phyloP scores from a whole-genome alignment of 148 eudicot genomes.

The Cornus kousa region DNA sequence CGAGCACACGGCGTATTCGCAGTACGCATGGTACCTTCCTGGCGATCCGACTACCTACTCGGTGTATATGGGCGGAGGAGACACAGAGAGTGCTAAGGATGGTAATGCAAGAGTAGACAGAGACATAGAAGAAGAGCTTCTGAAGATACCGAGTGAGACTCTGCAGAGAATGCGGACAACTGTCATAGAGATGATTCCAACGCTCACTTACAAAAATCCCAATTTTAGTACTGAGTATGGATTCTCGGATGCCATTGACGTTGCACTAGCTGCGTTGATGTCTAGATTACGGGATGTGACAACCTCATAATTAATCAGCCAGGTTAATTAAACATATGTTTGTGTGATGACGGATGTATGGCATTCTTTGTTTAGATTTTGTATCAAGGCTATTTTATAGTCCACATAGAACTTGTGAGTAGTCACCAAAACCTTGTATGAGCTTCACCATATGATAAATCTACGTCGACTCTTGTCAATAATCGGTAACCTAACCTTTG shows the following conservation, averaged over 20 bases:
- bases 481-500: too few relatives aligned
- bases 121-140: slow-evolving; percentile 14
- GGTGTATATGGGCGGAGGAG: slow-evolving; percentile 8
- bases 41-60: slow-evolving; percentile 8
- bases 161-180: slow-evolving; percentile 10
- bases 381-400: too few relatives aligned
- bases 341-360: too few relatives aligned
- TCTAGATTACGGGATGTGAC: too few relatives aligned
- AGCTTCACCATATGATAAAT: too few relatives aligned
- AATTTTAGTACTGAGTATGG: background rate
- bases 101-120: background rate
- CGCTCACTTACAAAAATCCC: slow-evolving; percentile 14
- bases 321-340: too few relatives aligned
- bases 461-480: too few relatives aligned
- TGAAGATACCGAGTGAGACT: background rate
- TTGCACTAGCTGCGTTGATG: slow-evolving; percentile 7
- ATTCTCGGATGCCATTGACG: slow-evolving; percentile 16
- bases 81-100: background rate
- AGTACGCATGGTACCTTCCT: slow-evolving; percentile 17
- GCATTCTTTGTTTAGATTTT: too few relatives aligned
- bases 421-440: too few relatives aligned
- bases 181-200: slow-evolving; percentile 8
- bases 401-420: too few relatives aligned
- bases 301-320: too few relatives aligned
- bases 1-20: slow-evolving; percentile 18